Percentiles rank a stretch among this genome's conserved stretches.
Conservation (phyloP, 2,329 filamentous ascomycete genomes). For the Aspergillus brasiliensis region DNA sequence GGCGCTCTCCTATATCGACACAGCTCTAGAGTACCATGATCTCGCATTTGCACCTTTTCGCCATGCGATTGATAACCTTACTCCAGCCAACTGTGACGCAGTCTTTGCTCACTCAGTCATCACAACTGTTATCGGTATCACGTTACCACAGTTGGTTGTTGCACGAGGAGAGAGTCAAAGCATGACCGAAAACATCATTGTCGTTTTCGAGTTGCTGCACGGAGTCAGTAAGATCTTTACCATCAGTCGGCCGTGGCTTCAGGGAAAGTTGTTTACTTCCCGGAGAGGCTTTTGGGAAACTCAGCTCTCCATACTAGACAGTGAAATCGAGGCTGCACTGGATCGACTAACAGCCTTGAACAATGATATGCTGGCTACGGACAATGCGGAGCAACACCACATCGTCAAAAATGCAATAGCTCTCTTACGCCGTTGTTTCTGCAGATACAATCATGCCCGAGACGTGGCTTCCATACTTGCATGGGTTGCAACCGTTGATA, state of each 20-base stretch:
- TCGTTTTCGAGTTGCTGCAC: conserved; percentile 40
- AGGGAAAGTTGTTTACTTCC: conserved; percentile 55
- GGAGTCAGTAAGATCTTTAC: conserved; percentile 38
- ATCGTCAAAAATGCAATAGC: conserved; percentile 34
- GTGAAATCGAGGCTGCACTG: conserved; percentile 30
- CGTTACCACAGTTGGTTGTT: conserved; percentile 36
- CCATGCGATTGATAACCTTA: conserved; percentile 37
- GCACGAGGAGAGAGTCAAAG: conserved; percentile 31
- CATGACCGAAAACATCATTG: conserved; percentile 40
- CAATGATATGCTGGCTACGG: conserved; percentile 28
- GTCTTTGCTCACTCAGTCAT: conserved; percentile 42
- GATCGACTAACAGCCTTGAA: conserved; percentile 31
- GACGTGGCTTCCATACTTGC: conserved; percentile 36
- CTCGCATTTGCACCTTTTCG: conserved; percentile 39
- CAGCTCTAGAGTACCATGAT: conserved; percentile 40
- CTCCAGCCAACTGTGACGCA: conserved; percentile 39
- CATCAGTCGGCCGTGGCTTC: conserved; percentile 44
- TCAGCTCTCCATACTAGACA: conserved; percentile 28
- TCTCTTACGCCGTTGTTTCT: conserved; percentile 33
- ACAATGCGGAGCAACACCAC: conserved; percentile 30
- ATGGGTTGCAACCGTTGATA: conserved; percentile 37
- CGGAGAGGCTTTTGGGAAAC: conserved; percentile 47
- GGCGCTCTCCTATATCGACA: conserved; percentile 39
- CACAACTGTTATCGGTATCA: conserved; percentile 39
- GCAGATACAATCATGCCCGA: conserved; percentile 23